These are phyloP conservation scores for Boechera divaricarpa DNA, from an alignment of 345 rosid genomes.

Conservation along the genomic window DNA sequence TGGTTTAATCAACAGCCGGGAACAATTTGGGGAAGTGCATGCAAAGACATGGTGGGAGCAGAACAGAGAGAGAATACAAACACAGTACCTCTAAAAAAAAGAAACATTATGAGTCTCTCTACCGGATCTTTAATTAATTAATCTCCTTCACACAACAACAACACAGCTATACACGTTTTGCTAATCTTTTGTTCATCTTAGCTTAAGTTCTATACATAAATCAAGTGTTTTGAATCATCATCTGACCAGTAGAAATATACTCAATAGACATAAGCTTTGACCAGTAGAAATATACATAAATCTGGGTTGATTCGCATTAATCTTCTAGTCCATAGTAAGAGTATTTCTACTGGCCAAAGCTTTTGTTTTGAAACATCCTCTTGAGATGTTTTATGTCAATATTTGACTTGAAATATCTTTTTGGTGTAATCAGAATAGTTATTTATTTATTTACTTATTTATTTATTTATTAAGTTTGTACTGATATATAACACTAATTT, in stretches of 20 bases:
- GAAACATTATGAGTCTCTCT: conserved; percentile 31
- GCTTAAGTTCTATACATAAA: conserved; percentile 33
- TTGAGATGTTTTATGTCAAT: too few species aligned
- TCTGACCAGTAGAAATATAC: neutral
- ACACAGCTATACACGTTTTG: conserved; percentile 36
- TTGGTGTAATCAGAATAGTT: too few species aligned
- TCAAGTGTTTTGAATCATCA: conserved; percentile 22
- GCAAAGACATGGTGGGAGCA: conserved; percentile 99
- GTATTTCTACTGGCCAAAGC: too few species aligned
- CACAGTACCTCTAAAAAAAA: conserved; percentile 71
- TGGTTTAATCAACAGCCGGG: conserved; percentile 65
- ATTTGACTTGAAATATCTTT: too few species aligned
- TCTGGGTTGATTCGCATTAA: too few species aligned
- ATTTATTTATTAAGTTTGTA: too few species aligned
- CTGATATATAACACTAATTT: too few species aligned
- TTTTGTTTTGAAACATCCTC: too few species aligned
- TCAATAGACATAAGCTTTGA: neutral
- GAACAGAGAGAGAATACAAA: conserved; percentile 96
- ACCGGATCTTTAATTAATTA: conserved; percentile 33
- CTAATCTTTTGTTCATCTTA: conserved; percentile 15
- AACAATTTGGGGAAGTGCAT: conserved; percentile 84
- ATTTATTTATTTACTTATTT: too few species aligned
- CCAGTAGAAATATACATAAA: neutral
- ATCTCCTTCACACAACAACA: conserved; percentile 25
- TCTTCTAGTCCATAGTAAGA: too few species aligned